A percentile compares a stretch with the other conserved stretches of the same genome.
Evolutionary conservation across 1,284 basidiomycete species (phyloP).

Genomic region (Ustilago loliicola): DNA sequence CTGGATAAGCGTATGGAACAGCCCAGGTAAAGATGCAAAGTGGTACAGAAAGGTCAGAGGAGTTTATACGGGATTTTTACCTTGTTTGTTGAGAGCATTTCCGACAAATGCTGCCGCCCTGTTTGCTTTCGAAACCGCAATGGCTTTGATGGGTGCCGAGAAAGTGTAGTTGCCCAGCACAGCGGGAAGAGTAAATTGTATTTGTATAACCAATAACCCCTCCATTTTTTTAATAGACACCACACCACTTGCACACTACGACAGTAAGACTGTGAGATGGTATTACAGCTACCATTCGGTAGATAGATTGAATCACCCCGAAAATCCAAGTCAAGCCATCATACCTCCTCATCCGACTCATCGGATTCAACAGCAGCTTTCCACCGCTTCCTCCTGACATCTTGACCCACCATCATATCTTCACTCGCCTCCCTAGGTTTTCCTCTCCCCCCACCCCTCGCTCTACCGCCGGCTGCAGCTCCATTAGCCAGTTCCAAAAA

Average conservation of each 20-base stretch:
- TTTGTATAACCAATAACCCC: slow-evolving; percentile 20
- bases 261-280: too few species aligned
- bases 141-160: slow-evolving; percentile 65
- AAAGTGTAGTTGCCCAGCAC: slow-evolving; percentile 23
- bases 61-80: slow-evolving; percentile 63
- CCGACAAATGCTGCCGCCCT: slow-evolving; percentile 67
- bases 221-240: slow-evolving; percentile 7
- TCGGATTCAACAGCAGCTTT: slow-evolving; percentile 39
- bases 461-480: background rate
- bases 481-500: slow-evolving; percentile 26
- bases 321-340: too few species aligned
- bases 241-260: background rate
- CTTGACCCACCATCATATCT: slow-evolving; percentile 37
- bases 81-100: slow-evolving; percentile 65
- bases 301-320: too few species aligned
- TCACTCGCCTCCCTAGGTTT: slow-evolving; percentile 4
- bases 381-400: slow-evolving; percentile 42
- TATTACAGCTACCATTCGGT: too few species aligned
- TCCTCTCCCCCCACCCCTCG: background rate
- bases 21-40: slow-evolving; percentile 20
- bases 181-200: background rate
- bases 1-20: slow-evolving; percentile 52
- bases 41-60: slow-evolving; percentile 31
- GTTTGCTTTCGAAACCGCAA: slow-evolving; percentile 66
- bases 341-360: slow-evolving; percentile 26